Conservation (phyloP, 2,329 filamentous ascomycete genomes). For the Pseudogymnoascus destructans region DNA sequence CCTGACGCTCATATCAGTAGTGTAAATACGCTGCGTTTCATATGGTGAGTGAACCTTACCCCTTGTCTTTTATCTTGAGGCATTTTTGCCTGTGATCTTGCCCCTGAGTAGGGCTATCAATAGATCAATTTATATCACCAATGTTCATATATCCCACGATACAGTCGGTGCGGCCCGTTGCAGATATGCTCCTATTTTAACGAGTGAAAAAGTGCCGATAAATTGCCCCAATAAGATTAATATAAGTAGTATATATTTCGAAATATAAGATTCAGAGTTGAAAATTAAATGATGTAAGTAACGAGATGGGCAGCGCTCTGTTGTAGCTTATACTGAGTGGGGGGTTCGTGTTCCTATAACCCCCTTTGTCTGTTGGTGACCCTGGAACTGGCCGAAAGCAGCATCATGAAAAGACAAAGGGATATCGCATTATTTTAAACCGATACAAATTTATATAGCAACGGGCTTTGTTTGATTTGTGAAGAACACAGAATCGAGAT, state of each 20-base stretch:
- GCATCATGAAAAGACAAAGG: neutral
- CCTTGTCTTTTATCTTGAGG: neutral
- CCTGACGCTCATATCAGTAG: neutral
- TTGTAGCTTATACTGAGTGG: neutral
- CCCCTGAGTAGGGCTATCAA: neutral
- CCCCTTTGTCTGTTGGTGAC: neutral
- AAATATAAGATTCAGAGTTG: neutral
- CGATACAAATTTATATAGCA: neutral
- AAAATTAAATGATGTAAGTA: neutral
- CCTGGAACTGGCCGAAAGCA: neutral
- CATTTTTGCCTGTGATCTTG: neutral
- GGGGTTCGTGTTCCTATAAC: neutral
- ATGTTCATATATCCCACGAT: neutral
- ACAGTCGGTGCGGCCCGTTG: neutral
- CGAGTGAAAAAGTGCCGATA: neutral
- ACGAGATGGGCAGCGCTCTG: neutral
- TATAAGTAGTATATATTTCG: neutral
- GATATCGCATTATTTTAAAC: neutral
- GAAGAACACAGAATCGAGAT: neutral
- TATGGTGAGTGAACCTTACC: neutral
- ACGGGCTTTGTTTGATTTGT: neutral
- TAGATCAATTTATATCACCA: neutral
- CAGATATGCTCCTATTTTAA: neutral
- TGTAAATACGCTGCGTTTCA: neutral
- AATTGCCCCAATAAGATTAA: neutral